These are phyloP conservation scores for Neoscytalidium dimidiatum DNA, from an alignment of 2,329 filamentous ascomycete species.

Conservation along the genomic window DNA sequence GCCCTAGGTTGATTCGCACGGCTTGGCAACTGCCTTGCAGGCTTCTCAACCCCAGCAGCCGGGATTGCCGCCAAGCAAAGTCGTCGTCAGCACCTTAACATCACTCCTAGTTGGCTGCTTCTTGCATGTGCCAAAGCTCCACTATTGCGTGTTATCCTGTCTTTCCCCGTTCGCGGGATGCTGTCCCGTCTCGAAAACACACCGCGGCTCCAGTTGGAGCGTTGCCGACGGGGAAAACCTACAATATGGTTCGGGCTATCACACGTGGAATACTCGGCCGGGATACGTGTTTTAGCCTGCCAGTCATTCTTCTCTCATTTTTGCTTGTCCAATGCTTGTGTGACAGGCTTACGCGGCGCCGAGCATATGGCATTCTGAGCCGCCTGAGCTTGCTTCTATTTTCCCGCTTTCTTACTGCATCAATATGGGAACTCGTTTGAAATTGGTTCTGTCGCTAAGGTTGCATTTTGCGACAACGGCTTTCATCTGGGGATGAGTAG, in stretches of 20 bases:
- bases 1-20: background rate
- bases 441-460: too few species aligned
- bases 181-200: background rate
- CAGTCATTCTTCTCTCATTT: background rate
- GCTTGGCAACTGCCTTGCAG: conserved; percentile 5
- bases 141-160: background rate
- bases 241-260: background rate
- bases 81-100: conserved; percentile 18
- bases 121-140: conserved; percentile 3
- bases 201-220: background rate
- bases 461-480: too few species aligned
- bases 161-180: too few species aligned
- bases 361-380: background rate
- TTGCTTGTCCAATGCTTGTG: conserved; percentile 2
- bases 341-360: conserved; percentile 10
- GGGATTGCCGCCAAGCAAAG: conserved; percentile 13
- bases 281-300: background rate
- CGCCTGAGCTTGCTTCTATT: background rate
- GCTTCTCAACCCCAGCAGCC: background rate
- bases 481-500: too few species aligned
- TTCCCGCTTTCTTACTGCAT: background rate
- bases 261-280: background rate
- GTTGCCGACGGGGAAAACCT: conserved; percentile 6
- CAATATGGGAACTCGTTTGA: too few species aligned
- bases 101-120: background rate